phyloP scores from a whole-genome alignment of 2,329 filamentous ascomycete genomes.

The Xylariales sp. region DNA sequence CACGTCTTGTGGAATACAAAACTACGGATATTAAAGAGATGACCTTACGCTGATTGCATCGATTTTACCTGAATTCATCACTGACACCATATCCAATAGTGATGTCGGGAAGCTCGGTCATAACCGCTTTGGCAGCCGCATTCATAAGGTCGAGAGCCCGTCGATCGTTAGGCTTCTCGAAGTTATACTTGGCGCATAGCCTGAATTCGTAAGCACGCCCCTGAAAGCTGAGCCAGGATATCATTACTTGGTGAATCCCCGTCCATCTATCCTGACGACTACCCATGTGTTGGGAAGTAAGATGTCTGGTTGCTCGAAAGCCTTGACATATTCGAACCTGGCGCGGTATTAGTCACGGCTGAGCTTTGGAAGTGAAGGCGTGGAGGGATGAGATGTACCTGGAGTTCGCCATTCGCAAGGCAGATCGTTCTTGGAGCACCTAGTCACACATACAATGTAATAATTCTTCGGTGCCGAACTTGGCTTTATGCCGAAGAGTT shows the following conservation, averaged over 20 bases:
- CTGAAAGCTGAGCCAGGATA: background rate
- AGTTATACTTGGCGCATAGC: constrained; percentile 69
- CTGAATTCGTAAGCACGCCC: background rate
- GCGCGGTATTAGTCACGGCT: constrained; percentile 15
- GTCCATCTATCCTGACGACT: constrained; percentile 86
- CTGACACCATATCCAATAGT: constrained; percentile 88
- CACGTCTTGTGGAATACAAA: constrained; percentile 85
- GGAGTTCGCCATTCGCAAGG: constrained; percentile 47
- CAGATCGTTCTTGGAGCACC: background rate
- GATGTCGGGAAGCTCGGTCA: constrained; percentile 79
- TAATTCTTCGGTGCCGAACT: no score
- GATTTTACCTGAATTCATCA: constrained; percentile 75
- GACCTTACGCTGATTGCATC: constrained; percentile 65
- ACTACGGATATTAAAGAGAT: constrained; percentile 36
- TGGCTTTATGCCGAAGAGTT: no score
- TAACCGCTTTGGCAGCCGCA: constrained; percentile 76
- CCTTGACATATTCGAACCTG: constrained; percentile 91
- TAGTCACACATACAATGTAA: no score
- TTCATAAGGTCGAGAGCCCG: constrained; percentile 93
- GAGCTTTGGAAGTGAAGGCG: background rate
- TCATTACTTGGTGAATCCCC: constrained; percentile 84
- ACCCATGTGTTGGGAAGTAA: constrained; percentile 93
- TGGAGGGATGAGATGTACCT: constrained; percentile 33
- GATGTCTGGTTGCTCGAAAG: constrained; percentile 77
- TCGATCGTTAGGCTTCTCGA: constrained; percentile 88